These are phyloP conservation scores for Cercophora sp. DNA, from an alignment of 495 filamentous ascomycete genomes.

Conservation along the genomic window DNA sequence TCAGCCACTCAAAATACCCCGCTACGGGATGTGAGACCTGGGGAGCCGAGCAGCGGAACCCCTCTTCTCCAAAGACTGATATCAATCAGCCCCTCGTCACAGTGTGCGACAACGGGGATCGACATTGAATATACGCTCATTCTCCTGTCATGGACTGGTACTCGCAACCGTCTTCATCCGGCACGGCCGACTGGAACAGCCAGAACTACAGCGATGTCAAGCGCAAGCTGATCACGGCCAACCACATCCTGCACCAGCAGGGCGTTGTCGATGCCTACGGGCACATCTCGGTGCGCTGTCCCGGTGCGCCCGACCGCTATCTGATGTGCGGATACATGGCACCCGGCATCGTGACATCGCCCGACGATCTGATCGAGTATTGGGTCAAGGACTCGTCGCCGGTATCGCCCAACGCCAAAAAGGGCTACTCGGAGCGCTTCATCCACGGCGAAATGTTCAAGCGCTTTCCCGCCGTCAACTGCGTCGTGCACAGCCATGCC, in stretches of 20 bases:
- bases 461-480: not conserved
- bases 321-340: conserved; percentile 10
- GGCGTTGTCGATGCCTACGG: conserved; percentile 5
- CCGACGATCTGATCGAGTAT: conserved; percentile 8
- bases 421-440: conserved; percentile 6
- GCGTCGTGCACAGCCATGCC: conserved; percentile 6
- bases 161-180: conserved; percentile 1
- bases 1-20: too few relatives aligned
- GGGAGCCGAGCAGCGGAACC: too few relatives aligned
- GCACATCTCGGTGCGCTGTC: conserved; percentile 5
- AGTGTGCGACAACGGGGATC: too few relatives aligned
- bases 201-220: conserved; percentile 3
- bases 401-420: not conserved
- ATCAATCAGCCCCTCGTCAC: too few relatives aligned
- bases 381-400: not conserved
- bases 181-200: not conserved
- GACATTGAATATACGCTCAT: too few relatives aligned
- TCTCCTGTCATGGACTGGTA: conserved; percentile 15
- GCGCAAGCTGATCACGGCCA: conserved; percentile 1
- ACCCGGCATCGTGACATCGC: not conserved
- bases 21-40: too few relatives aligned
- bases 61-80: conserved; percentile 1
- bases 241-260: conserved; percentile 3
- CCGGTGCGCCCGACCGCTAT: not conserved
- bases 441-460: conserved; percentile 6